Percentiles rank a stretch among this genome's conserved stretches.
These are phyloP conservation scores for Aegle marmelos DNA, from an alignment of 345 rosid genomes.

Conservation along the genomic window DNA sequence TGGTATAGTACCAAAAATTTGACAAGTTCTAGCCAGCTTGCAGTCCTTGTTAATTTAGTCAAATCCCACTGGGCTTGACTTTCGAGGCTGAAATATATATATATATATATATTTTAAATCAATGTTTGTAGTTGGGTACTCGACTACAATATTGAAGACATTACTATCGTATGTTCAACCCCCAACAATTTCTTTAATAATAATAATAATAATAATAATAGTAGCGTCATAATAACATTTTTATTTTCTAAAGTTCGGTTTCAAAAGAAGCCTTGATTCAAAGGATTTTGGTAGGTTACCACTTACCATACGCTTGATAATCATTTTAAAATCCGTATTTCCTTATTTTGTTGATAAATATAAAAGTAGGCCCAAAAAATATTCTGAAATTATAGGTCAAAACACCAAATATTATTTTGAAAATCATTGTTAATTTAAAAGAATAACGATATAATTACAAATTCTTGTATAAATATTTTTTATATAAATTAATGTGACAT, in stretches of 20 bases:
- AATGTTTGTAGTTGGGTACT: not conserved
- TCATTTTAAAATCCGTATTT: not conserved
- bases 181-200: not conserved
- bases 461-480: no score
- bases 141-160: not conserved
- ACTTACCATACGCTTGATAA: not conserved
- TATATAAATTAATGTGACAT: no score
- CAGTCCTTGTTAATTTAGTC: not conserved
- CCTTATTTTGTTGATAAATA: not conserved
- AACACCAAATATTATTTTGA: not conserved
- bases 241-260: not conserved
- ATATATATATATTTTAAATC: no score
- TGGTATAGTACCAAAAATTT: not conserved
- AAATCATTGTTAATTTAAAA: no score
- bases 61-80: not conserved
- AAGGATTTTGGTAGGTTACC: not conserved
- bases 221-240: not conserved
- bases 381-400: not conserved
- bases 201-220: not conserved
- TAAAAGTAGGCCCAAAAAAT: not conserved
- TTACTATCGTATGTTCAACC: not conserved
- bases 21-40: not conserved
- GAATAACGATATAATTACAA: no score
- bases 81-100: no score
- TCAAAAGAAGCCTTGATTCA: not conserved